phyloP scores from a whole-genome alignment of 148 eudicot species.

The Pouteria glomerata region DNA sequence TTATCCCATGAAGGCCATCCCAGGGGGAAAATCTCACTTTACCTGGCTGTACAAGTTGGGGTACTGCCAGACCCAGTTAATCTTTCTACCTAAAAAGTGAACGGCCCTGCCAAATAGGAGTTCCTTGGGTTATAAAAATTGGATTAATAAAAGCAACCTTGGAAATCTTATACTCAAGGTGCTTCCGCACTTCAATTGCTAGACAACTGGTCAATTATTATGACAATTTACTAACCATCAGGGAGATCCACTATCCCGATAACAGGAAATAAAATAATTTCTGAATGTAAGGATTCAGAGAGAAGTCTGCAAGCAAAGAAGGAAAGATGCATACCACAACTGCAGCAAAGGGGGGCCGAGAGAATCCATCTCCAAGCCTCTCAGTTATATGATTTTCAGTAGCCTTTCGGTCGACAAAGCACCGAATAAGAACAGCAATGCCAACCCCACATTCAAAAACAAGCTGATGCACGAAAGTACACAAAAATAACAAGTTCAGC shows the following conservation, averaged over 20 bases:
- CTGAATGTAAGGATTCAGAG: neutral
- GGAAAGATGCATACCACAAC: slow-evolving; percentile 61
- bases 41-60: too few relatives aligned
- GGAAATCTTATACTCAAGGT: too few relatives aligned
- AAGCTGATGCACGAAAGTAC: too few relatives aligned
- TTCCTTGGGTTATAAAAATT: too few relatives aligned
- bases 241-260: neutral
- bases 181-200: too few relatives aligned
- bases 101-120: too few relatives aligned
- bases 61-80: too few relatives aligned
- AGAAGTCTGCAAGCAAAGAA: neutral
- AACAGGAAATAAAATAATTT: neutral
- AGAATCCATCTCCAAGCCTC: slow-evolving; percentile 88
- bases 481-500: neutral
- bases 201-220: too few relatives aligned
- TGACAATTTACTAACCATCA: neutral
- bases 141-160: too few relatives aligned
- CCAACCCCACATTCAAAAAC: slow-evolving; percentile 78
- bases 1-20: too few relatives aligned
- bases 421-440: slow-evolving; percentile 74
- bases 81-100: too few relatives aligned
- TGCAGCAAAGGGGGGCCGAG: slow-evolving; percentile 76
- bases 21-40: too few relatives aligned
- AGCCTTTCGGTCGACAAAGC: slow-evolving; percentile 52
- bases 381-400: slow-evolving; percentile 58